Evolutionary conservation across 129 eudicot genomes (phyloP).

Genomic region (Mikania micrantha): DNA sequence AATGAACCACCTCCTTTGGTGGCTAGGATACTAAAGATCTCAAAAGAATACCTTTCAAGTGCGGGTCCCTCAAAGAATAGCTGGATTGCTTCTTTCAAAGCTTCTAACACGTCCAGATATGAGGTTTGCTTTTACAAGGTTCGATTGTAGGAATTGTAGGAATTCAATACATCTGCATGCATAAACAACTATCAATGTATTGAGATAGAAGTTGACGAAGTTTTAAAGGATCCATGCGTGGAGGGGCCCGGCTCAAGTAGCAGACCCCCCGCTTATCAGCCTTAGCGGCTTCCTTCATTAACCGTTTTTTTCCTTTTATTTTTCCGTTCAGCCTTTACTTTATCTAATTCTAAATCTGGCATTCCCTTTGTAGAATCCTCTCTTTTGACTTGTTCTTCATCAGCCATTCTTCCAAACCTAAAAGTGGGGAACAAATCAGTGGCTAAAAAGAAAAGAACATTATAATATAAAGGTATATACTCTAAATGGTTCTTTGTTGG

Average conservation of each 20-base stretch:
- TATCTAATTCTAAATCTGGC: no score
- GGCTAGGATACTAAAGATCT: conserved; percentile 54
- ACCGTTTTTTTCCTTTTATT: no score
- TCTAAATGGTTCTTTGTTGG: no score
- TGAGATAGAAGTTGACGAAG: conserved; percentile 81
- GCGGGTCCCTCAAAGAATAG: conserved; percentile 91
- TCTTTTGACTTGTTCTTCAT: conserved; percentile 33
- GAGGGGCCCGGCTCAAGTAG: conserved; percentile 86
- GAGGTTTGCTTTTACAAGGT: conserved; percentile 84
- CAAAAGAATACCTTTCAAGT: conserved; percentile 73
- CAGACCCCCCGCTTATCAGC: conserved; percentile 86
- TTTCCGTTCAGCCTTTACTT: no score
- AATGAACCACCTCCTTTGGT: conserved; percentile 83
- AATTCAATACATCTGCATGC: no score
- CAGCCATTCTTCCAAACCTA: conserved; percentile 38
- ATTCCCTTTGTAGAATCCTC: no score
- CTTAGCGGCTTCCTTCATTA: no score
- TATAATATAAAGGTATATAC: no score
- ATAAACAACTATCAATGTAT: conserved; percentile 63
- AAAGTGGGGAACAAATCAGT: neutral
- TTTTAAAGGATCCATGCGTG: conserved; percentile 85
- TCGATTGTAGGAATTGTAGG: neutral
- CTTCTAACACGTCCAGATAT: conserved; percentile 96
- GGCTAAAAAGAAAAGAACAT: neutral
- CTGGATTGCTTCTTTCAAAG: conserved; percentile 83